These are phyloP conservation scores for Cucurbita argyrosperma DNA, from an alignment of 306 rosid species.

Conservation along the genomic window DNA sequence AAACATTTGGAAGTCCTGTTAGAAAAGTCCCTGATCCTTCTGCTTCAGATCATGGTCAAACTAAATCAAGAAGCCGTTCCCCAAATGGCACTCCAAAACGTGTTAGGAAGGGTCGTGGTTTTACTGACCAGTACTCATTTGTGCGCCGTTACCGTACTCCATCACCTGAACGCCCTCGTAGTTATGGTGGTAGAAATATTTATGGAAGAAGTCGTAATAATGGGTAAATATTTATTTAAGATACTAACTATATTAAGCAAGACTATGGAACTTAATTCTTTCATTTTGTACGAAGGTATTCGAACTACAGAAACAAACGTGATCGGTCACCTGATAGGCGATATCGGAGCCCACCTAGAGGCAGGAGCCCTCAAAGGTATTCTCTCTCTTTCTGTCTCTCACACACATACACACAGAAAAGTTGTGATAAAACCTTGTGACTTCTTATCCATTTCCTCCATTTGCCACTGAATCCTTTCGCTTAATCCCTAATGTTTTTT, in stretches of 20 bases:
- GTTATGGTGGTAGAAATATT: constrained; percentile 40
- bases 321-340: constrained; percentile 56
- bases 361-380: constrained; percentile 68
- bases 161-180: constrained; percentile 52
- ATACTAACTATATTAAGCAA: background rate
- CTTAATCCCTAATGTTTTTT: background rate
- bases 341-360: constrained; percentile 52
- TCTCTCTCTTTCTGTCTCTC: constrained; percentile 5
- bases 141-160: constrained; percentile 93
- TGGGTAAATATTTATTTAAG: constrained; percentile 32
- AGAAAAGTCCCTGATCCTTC: constrained; percentile 31
- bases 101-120: constrained; percentile 91
- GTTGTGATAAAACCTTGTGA: background rate
- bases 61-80: constrained; percentile 57
- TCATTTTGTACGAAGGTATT: constrained; percentile 38
- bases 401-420: background rate
- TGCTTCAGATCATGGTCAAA: constrained; percentile 28
- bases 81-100: constrained; percentile 78
- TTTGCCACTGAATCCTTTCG: background rate
- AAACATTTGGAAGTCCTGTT: constrained; percentile 26
- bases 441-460: background rate
- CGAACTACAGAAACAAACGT: constrained; percentile 46
- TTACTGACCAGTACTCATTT: constrained; percentile 75
- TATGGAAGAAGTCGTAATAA: constrained; percentile 50
- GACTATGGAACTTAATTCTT: constrained; percentile 12